Conservation (phyloP, 129 eudicot genomes). For the Artemisia annua region DNA sequence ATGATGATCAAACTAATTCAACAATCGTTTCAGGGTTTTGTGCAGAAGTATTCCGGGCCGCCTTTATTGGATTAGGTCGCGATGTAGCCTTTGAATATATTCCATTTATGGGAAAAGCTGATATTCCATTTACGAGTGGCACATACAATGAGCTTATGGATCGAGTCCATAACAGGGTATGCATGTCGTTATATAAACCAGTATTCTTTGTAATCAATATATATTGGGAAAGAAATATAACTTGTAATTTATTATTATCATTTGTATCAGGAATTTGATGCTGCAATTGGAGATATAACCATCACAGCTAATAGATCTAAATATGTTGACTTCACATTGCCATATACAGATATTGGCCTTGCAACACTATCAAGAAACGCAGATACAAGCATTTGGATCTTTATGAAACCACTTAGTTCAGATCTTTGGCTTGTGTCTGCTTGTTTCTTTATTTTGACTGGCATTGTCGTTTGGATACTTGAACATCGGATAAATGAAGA, state of each 20-base stretch:
- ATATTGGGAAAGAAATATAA: neutral
- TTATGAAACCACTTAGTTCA: too few relatives aligned
- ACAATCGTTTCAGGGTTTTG: conserved; percentile 25
- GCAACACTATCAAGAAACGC: too few relatives aligned
- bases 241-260: neutral
- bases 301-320: conserved; percentile 40
- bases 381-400: too few relatives aligned
- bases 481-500: too few relatives aligned
- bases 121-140: conserved; percentile 22
- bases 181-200: neutral
- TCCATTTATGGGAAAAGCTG: neutral
- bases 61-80: conserved; percentile 6
- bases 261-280: conserved; percentile 43
- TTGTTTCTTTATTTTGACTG: too few relatives aligned
- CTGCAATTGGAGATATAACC: conserved; percentile 49
- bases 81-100: conserved; percentile 9
- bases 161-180: conserved; percentile 12
- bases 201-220: neutral
- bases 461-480: too few relatives aligned
- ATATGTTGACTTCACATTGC: conserved; percentile 51
- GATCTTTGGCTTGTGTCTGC: too few relatives aligned
- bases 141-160: conserved; percentile 12
- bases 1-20: conserved; percentile 20
- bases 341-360: conserved; percentile 39
- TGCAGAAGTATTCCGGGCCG: conserved; percentile 42